A percentile compares a stretch with the other conserved stretches of the same genome.
These are phyloP conservation scores for Sphaerostilbella broomeana DNA, from an alignment of 2,329 filamentous ascomycete genomes.

Conservation along the genomic window DNA sequence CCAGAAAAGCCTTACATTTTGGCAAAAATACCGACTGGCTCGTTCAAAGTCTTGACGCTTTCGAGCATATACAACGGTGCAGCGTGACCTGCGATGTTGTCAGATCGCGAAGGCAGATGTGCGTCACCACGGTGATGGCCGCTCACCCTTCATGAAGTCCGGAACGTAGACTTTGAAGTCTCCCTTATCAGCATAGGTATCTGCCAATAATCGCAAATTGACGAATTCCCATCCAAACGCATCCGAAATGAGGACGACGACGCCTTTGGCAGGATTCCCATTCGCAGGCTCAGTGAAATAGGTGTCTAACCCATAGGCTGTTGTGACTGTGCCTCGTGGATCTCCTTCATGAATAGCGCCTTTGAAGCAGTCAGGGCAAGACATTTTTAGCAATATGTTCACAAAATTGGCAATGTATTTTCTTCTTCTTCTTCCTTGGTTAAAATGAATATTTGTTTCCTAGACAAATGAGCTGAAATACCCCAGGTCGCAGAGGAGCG, in stretches of 20 bases:
- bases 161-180: slow-evolving; percentile 47
- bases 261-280: slow-evolving; percentile 32
- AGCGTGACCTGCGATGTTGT: slow-evolving; percentile 20
- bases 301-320: slow-evolving; percentile 41
- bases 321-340: slow-evolving; percentile 38
- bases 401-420: no score
- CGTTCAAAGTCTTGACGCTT: slow-evolving; percentile 17
- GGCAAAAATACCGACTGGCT: background rate
- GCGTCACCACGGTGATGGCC: background rate
- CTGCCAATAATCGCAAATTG: slow-evolving; percentile 47
- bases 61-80: slow-evolving; percentile 27
- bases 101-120: background rate
- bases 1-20: slow-evolving; percentile 3
- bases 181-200: slow-evolving; percentile 46
- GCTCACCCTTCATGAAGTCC: slow-evolving; percentile 44
- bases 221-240: slow-evolving; percentile 49
- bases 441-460: no score
- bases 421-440: no score
- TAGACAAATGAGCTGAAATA: no score
- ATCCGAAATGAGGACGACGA: slow-evolving; percentile 49
- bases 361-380: slow-evolving; percentile 38
- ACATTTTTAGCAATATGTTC: no score
- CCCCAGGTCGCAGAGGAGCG: no score
- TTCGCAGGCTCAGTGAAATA: slow-evolving; percentile 37
- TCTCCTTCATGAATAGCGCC: slow-evolving; percentile 39